phyloP scores from a whole-genome alignment of 768 basidiomycete species.

The Mycena kentingensis region DNA sequence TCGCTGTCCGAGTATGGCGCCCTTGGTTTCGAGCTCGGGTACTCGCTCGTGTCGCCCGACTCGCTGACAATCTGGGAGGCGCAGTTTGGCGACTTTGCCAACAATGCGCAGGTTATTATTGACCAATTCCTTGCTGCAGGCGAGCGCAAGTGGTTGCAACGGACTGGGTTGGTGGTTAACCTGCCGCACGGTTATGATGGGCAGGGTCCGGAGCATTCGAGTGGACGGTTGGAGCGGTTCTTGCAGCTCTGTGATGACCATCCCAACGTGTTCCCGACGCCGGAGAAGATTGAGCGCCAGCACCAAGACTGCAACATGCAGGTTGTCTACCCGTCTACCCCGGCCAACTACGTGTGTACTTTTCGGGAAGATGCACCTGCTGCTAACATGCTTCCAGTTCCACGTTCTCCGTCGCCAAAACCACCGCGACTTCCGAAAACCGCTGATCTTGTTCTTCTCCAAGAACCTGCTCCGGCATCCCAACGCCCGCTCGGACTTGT shows the following conservation, averaged over 20 bases:
- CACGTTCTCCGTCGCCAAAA: slow-evolving; percentile 96
- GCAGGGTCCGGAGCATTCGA: slow-evolving; percentile 98
- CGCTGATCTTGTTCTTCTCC: slow-evolving; percentile 96
- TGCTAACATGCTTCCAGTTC: slow-evolving; percentile 54
- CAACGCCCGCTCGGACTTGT: slow-evolving; percentile 80
- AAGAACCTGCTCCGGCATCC: slow-evolving; percentile 95
- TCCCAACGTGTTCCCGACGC: slow-evolving; percentile 84
- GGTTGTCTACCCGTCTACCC: slow-evolving; percentile 97
- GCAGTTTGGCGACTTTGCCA: slow-evolving; percentile 97
- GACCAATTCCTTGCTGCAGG: slow-evolving; percentile 99
- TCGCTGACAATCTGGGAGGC: slow-evolving; percentile 97
- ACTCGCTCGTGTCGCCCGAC: slow-evolving; percentile 95
- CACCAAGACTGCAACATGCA: slow-evolving; percentile 99
- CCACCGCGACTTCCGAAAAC: slow-evolving; percentile 98
- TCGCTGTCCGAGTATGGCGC: slow-evolving; percentile 93
- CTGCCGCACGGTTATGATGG: slow-evolving; percentile 97
- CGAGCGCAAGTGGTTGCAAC: slow-evolving; percentile 96
- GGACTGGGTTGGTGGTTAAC: slow-evolving; percentile 85
- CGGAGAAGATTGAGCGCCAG: slow-evolving; percentile 88
- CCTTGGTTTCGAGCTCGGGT: slow-evolving; percentile 97
- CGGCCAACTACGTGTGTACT: slow-evolving; percentile 81
- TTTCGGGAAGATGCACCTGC: not conserved
- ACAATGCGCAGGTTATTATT: slow-evolving; percentile 96
- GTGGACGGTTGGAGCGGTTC: slow-evolving; percentile 93
- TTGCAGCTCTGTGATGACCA: slow-evolving; percentile 98